Base-by-base conservation (phyloP, 2,329 filamentous ascomycete genomes). In the Cytospora piceicola region DNA sequence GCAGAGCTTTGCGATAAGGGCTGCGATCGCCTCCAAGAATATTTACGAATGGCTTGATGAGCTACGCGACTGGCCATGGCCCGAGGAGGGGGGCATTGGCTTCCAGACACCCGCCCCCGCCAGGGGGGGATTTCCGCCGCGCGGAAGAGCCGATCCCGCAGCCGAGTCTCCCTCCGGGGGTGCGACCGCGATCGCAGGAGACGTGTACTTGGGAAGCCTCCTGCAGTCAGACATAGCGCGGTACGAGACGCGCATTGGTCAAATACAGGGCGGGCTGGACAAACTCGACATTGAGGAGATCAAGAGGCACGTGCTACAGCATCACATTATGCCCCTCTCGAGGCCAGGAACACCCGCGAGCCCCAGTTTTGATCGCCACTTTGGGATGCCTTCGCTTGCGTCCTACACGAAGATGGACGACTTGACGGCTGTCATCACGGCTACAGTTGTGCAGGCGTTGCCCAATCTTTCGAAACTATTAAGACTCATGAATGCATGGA, bases 401-500 rank as follows among this genome's bases (percentile, higher is more conserved):
- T 79, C 81, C 52, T 91, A 91, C 76, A 86, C 85, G 68, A 88
- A 85, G 67, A 87, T 98, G 82, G 93, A 95, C 71, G 95, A 98
- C 76, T 88, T 97, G 72, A 94, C 93, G 11, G 92, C 94, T 29
- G 85, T 98, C 56, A 86, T 98, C 64, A 97, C 95, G 1, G 92
- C 94, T 32, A 96, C 94, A 39, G 91, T 97, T 22, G 79, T 99
- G n/a, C 92, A 95, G 73, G 88, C 93, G 4, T 82, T 99, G 24
- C 95, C 95, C 1, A 89, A 91, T 66, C 79, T 97, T 52, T 90
- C 92, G 12, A 88, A 85, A 63, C 78, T 99, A 27, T 88, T 87
- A 63, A 84, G 85, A 11, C 78, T 96, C n/a, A 81, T 98, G 58
- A 86, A 88, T 64, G 84, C 84, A 2, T 99, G 95, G 95, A 88